These are phyloP conservation scores for Aurantiochytrium sp. DNA, from an alignment of 108 stramenopile genomes.

Conservation along the genomic window DNA sequence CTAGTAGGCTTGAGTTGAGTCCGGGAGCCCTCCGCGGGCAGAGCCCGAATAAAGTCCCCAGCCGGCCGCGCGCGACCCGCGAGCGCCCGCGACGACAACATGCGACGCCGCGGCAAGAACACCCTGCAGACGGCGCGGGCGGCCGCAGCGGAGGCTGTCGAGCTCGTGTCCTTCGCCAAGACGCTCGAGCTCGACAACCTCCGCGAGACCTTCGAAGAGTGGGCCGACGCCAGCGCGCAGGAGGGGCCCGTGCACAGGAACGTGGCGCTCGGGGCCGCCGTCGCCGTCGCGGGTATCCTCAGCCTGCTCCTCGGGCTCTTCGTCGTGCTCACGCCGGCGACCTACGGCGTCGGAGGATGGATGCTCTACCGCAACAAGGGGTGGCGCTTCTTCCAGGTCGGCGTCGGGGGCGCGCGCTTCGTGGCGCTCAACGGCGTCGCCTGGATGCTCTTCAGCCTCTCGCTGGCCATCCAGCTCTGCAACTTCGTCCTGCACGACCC, in stretches of 20 bases:
- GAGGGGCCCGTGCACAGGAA: not conserved
- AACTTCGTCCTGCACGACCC: constrained; percentile 11
- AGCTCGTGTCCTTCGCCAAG: not conserved
- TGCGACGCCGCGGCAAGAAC: too few relatives aligned
- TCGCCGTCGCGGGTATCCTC: not conserved
- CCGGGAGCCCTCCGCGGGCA: too few relatives aligned
- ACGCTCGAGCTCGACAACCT: not conserved
- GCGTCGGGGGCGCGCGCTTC: not conserved
- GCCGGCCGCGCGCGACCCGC: too few relatives aligned
- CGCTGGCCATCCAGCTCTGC: not conserved
- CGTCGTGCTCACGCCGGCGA: constrained; percentile 1
- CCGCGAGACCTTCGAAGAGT: not conserved
- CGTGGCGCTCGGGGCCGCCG: not conserved
- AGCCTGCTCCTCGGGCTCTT: constrained; percentile 11
- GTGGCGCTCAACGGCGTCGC: constrained; percentile 26
- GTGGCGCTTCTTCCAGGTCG: not conserved
- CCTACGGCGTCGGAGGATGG: constrained; percentile 10
- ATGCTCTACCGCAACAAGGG: constrained; percentile 22
- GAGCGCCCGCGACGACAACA: too few relatives aligned
- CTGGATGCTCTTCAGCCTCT: not conserved
- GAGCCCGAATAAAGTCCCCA: too few relatives aligned
- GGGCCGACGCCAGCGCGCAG: not conserved
- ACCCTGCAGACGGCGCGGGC: not conserved
- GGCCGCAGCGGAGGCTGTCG: not conserved
- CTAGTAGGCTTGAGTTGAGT: too few relatives aligned